Percentiles rank a stretch among this genome's conserved stretches.
These are phyloP conservation scores for Lentinula edodes DNA, from an alignment of 768 basidiomycete species.

Conservation along the genomic window DNA sequence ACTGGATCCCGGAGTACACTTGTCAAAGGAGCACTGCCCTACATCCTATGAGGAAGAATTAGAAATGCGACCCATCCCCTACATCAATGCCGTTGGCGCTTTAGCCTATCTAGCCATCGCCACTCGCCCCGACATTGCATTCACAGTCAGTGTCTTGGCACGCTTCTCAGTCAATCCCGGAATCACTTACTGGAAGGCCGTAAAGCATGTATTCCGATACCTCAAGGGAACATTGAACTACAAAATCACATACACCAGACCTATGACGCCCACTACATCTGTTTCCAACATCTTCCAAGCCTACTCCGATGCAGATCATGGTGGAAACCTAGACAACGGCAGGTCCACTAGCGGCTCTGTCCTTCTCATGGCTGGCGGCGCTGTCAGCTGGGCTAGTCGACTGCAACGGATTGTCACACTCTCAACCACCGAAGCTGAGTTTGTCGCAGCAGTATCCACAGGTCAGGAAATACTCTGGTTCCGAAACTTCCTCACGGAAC, in stretches of 20 bases:
- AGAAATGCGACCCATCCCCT: slow-evolving; percentile 17
- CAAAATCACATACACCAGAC: too few relatives aligned
- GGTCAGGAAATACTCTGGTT: not conserved
- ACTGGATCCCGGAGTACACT: slow-evolving; percentile 14
- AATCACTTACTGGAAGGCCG: slow-evolving; percentile 18
- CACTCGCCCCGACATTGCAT: slow-evolving; percentile 26
- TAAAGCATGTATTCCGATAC: slow-evolving; percentile 19
- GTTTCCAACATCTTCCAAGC: not conserved
- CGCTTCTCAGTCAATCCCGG: slow-evolving; percentile 19
- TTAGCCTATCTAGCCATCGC: slow-evolving; percentile 22
- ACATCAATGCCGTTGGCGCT: slow-evolving; percentile 18
- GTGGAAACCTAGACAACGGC: not conserved
- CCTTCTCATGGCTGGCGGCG: not conserved
- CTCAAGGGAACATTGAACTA: slow-evolving; percentile 17
- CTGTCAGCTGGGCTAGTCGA: not conserved
- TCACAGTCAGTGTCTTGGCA: slow-evolving; percentile 18
- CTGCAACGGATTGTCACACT: not conserved
- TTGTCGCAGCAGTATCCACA: not conserved
- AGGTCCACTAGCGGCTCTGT: not conserved
- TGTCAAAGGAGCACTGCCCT: slow-evolving; percentile 6
- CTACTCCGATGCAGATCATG: not conserved
- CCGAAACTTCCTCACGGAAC: not conserved
- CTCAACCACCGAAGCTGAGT: not conserved
- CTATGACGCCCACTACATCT: too few relatives aligned
- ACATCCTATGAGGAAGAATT: not conserved